A percentile compares a stretch with the other conserved stretches of the same genome.
Conservation (phyloP, 768 basidiomycete genomes). For the Rubroboletus pulcherrimus region DNA sequence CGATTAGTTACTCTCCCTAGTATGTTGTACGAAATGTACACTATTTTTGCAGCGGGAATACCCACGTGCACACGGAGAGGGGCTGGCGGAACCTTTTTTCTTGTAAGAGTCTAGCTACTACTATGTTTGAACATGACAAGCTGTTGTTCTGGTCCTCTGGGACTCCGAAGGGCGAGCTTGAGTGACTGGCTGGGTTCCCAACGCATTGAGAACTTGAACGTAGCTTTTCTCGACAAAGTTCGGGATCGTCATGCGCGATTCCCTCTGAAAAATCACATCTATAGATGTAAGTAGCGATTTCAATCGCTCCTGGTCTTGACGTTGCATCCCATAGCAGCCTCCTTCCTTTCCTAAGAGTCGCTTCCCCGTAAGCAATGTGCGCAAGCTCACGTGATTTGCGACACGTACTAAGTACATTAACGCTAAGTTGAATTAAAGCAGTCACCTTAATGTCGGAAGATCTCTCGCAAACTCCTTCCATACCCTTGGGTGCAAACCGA, state of each 20-base stretch:
- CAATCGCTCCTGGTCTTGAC: not conserved
- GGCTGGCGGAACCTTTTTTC: not conserved
- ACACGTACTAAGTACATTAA: too few relatives aligned
- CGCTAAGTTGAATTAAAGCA: too few relatives aligned
- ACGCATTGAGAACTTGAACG: not conserved
- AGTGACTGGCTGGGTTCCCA: too few relatives aligned
- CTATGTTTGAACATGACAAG: not conserved
- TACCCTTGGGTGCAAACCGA: too few relatives aligned
- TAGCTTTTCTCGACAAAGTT: not conserved
- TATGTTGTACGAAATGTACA: not conserved
- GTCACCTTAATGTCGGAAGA: too few relatives aligned
- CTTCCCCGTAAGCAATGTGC: not conserved
- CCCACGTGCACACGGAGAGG: not conserved
- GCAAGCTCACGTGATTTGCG: conserved; percentile 23
- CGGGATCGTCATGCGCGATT: not conserved
- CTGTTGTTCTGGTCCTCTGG: too few relatives aligned
- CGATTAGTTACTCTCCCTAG: not conserved
- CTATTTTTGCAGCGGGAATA: not conserved
- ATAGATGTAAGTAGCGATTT: not conserved
- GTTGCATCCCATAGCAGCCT: not conserved
- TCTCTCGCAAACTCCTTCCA: too few relatives aligned
- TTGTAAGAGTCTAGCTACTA: not conserved
- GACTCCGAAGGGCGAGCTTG: too few relatives aligned
- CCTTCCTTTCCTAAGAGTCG: too few relatives aligned
- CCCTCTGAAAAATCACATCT: not conserved